phyloP scores from a whole-genome alignment of 2,329 filamentous ascomycete species.

The Davidsoniella australis region DNA sequence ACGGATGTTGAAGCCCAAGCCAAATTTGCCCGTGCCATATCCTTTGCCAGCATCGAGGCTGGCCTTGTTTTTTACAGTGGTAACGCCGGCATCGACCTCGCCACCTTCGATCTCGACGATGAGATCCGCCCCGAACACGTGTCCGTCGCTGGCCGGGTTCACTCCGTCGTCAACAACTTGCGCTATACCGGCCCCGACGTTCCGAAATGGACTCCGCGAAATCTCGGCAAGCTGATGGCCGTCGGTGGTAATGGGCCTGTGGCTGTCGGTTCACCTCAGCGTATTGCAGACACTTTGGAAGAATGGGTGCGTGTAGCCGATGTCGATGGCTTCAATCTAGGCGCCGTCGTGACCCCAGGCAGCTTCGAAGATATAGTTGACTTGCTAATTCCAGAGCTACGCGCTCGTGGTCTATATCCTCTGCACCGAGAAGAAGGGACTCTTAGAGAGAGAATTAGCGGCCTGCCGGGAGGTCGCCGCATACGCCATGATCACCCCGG shows the following conservation, averaged over 20 bases:
- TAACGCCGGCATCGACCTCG: conserved; percentile 49
- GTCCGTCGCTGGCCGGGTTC: conserved; percentile 34
- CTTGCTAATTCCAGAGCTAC: conserved; percentile 44
- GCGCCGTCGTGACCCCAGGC: conserved; percentile 28
- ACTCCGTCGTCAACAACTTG: conserved; percentile 32
- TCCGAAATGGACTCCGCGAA: conserved; percentile 21
- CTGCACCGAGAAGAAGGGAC: neutral
- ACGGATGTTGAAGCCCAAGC: conserved; percentile 40
- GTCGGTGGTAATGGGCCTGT: conserved; percentile 19
- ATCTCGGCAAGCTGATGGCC: conserved; percentile 20
- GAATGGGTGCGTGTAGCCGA: conserved; percentile 33
- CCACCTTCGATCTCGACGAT: conserved; percentile 43
- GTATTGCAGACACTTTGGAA: conserved; percentile 21
- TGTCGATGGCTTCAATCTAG: conserved; percentile 39
- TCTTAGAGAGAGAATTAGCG: neutral
- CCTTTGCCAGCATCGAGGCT: conserved; percentile 39
- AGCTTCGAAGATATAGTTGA: conserved; percentile 52
- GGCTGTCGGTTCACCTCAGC: conserved; percentile 18
- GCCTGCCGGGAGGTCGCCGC: neutral
- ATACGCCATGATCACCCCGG: conserved; percentile 1
- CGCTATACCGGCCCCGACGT: conserved; percentile 15
- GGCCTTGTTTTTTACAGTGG: conserved; percentile 48
- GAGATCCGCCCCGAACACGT: conserved; percentile 43
- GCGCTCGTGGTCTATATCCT: conserved; percentile 34
- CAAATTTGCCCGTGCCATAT: conserved; percentile 31